A percentile compares a stretch with the other conserved stretches of the same genome.
Evolutionary conservation across 139 green algal species (phyloP).

Genomic region (Tetradesmus obliquus): DNA sequence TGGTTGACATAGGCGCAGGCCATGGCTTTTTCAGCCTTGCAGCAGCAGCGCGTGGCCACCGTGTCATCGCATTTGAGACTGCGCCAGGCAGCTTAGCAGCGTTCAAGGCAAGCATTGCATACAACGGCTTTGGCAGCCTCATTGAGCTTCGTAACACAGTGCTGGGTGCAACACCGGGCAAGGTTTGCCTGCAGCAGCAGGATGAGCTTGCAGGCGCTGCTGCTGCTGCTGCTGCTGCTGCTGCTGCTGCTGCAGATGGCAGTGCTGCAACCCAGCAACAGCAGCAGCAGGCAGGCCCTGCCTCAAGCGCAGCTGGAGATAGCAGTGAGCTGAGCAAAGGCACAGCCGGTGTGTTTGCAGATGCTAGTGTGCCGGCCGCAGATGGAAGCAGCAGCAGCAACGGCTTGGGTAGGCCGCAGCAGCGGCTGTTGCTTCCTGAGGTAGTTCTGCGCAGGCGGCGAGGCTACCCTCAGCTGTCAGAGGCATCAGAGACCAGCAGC

Average conservation of each 20-base stretch:
- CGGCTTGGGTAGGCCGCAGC: not conserved
- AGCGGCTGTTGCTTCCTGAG: not conserved
- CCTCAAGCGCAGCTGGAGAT: not conserved
- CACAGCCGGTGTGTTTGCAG: not conserved
- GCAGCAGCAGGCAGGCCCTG: too few species aligned
- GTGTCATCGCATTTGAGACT: constrained; percentile 83
- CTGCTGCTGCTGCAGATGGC: not conserved
- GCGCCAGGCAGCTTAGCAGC: constrained; percentile 59
- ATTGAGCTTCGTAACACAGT: constrained; percentile 57
- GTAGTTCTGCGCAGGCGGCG: not conserved
- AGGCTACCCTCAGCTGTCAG: constrained; percentile 38
- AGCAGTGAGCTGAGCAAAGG: not conserved
- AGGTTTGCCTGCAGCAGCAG: constrained; percentile 49
- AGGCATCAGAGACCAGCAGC: not conserved
- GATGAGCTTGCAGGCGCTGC: not conserved
- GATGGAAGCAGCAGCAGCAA: constrained; percentile 7
- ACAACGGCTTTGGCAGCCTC: constrained; percentile 79
- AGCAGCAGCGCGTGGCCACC: constrained; percentile 77
- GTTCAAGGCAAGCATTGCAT: constrained; percentile 65
- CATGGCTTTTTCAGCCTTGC: constrained; percentile 83
- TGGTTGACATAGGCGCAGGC: constrained; percentile 87
- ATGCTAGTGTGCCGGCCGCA: not conserved
- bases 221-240: not conserved
- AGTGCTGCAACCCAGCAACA: not conserved
- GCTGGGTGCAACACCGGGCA: constrained; percentile 54